Evolutionary conservation across 1,284 basidiomycete species (phyloP), one percentile per base, ranked within the genome.

Genomic region (Ustilago sp.): DNA sequence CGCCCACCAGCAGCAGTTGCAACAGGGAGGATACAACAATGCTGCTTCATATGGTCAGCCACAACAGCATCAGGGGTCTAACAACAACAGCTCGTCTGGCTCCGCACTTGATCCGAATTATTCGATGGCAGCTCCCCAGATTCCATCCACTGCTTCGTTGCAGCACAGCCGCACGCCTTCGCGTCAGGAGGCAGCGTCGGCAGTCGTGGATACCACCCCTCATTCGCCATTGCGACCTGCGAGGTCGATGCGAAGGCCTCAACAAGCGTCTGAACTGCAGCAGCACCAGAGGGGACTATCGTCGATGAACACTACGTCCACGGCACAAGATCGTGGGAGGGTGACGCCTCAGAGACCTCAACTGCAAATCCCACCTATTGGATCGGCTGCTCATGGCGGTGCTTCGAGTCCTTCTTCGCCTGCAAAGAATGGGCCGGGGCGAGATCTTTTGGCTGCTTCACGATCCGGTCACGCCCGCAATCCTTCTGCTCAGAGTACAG

Each of bases 201-300:
- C 41, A 43, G 43, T 56, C 17, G 28, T 13, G 34, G 56, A 65
- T 28, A 32, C 53, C 6, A 55, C 45, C 3, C 58, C 68, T 9
- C 23, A 61, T 32, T 77, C 76, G 28, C 80, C 80, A n/a, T 57
- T 80, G 13, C 60, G 80, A 19, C 80, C 80, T 6, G 80, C 77
- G 9, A 60, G 80, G 34, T 81, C 79, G 15, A 63, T 71, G 36
- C 65, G 80, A 17, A 68, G 80, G 31, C 79, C 80, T 13, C 61
- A 58, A 32, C 77, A 82, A 50, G 72, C 72, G 9, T 65, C 70
- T 31, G 68, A 71, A 23, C 34, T 65, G 11, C 57, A 59, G 7
- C n/a, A 15, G 28, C 48, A 39, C 15, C 38, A 50, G 48, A 64
- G 41, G 28, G 51, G 59, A 45, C 63, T 68, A 34, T 53, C 58